Evolutionary conservation across 1,284 basidiomycete genomes (phyloP), one percentile per base, ranked within the genome.

Genomic region (Ganoderma resinaceum): DNA sequence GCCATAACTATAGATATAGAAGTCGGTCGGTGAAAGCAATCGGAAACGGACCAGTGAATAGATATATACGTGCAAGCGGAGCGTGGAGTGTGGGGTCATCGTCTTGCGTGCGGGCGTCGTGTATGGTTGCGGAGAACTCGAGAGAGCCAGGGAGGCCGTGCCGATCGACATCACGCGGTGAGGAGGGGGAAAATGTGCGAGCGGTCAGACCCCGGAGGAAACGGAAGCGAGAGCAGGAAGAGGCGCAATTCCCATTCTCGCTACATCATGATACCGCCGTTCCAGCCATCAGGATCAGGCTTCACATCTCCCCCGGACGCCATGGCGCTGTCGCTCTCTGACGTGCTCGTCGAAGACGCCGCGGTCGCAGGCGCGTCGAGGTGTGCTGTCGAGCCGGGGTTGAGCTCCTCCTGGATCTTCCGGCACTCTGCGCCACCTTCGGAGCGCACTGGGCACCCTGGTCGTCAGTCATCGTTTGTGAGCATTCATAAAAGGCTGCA

Each of bases 341-440:
- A 58, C 26, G 67, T 69, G 66, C 69, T 70, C 53, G 70, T 67
- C 38, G 68, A 68, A 16, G 68, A 66, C 26, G 66, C 64, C n/a
- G 37, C 58, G 1, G 69, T 65, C 8, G 57, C 29, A 8, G 67
- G 67, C 38, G 71, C 69, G 60, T 72, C 71, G 43, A 72, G 71
- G 53, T 72, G 71, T 23, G 71, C 71, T 18, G 71, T 72, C 63
- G 71, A 72, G 12, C 72, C 72, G 0, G 75, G 75, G 46, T 64
- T 70, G 67, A 78, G 68, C 72, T 79, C 78, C 52, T 79, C 77
- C 71, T 80, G 78, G 14, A 80, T 76, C 71, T 83, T 82, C 68
- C 82, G 80, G 69, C 87, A 88, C 59, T 88, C 87, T 3, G 86
- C 82, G 29, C 86, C 87, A 64, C 87, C 86, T 69, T 89, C 86